Conservation (phyloP, 345 rosid genomes). For the Firmiana major region DNA sequence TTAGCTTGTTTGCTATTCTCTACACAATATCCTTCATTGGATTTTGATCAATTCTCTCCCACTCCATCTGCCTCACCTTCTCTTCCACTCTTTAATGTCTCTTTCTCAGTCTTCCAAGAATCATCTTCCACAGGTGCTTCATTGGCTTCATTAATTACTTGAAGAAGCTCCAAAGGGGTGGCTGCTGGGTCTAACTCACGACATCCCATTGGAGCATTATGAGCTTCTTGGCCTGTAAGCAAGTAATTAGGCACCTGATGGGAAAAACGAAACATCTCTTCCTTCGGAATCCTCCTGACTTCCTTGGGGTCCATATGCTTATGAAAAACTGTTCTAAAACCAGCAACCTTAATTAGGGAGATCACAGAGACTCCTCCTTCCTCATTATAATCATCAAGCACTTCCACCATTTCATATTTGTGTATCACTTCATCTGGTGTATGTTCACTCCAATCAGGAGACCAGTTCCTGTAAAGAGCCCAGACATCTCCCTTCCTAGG, state of each 20-base stretch:
- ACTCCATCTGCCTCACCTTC: slow-evolving; percentile 4
- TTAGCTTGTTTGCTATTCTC: slow-evolving; percentile 7
- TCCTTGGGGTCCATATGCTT: slow-evolving; percentile 40
- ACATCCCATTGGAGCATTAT: slow-evolving; percentile 54
- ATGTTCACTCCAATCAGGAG: slow-evolving; percentile 65
- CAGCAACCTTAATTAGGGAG: slow-evolving; percentile 66
- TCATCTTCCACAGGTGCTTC: slow-evolving; percentile 18
- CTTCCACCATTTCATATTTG: slow-evolving; percentile 90
- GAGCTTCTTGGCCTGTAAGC: slow-evolving; percentile 80
- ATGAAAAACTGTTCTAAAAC: slow-evolving; percentile 63
- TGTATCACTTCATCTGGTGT: slow-evolving; percentile 65
- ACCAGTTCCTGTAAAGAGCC: slow-evolving; percentile 91
- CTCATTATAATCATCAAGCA: slow-evolving; percentile 63
- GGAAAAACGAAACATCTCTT: slow-evolving; percentile 88
- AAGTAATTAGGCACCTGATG: slow-evolving; percentile 79
- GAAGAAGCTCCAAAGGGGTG: slow-evolving; percentile 58
- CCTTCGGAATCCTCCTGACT: slow-evolving; percentile 47
- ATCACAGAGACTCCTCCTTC: slow-evolving; percentile 50
- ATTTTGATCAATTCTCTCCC: slow-evolving; percentile 2
- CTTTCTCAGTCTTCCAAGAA: slow-evolving; percentile 13
- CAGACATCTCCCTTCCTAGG: slow-evolving; percentile 84
- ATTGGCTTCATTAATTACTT: slow-evolving; percentile 29
- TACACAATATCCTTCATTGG: slow-evolving; percentile 1
- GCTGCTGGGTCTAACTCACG: slow-evolving; percentile 96
- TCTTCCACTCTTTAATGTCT: background rate